These are phyloP conservation scores for Sugiyamaella japonica DNA, from an alignment of 1,139 yeast species.

Conservation along the genomic window DNA sequence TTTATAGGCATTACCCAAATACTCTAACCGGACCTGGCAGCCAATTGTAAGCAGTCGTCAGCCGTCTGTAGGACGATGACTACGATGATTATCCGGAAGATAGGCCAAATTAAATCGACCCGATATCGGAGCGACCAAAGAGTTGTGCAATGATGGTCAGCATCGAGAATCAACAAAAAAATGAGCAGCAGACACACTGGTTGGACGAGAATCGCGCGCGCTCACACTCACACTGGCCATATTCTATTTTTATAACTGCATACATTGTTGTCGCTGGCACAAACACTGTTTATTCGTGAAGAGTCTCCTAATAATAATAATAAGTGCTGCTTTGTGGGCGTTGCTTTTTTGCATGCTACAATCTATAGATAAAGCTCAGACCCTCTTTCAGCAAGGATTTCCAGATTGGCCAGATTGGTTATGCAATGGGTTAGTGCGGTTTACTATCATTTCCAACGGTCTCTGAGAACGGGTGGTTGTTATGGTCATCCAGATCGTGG, in stretches of 20 bases:
- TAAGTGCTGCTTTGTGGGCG: neutral
- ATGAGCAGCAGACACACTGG: too few relatives aligned
- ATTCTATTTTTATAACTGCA: neutral
- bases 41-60: neutral
- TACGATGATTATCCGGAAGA: neutral
- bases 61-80: neutral
- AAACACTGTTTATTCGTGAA: too few relatives aligned
- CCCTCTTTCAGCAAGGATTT: neutral
- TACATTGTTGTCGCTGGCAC: too few relatives aligned
- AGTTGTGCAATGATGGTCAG: too few relatives aligned
- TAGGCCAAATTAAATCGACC: too few relatives aligned
- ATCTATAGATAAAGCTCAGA: neutral
- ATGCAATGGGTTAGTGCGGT: neutral
- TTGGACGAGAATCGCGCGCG: too few relatives aligned
- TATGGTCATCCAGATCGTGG: neutral
- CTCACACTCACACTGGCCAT: neutral
- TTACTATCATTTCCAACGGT: neutral
- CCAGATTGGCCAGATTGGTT: neutral
- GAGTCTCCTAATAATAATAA: too few relatives aligned
- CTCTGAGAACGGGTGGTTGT: neutral
- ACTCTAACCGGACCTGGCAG: slow-evolving; percentile 14
- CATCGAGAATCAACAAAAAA: too few relatives aligned
- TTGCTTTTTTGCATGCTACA: neutral
- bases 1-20: neutral
- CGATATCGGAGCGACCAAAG: too few relatives aligned